Base-by-base conservation (phyloP, 768 basidiomycete genomes). In the Mycena alexandri region DNA sequence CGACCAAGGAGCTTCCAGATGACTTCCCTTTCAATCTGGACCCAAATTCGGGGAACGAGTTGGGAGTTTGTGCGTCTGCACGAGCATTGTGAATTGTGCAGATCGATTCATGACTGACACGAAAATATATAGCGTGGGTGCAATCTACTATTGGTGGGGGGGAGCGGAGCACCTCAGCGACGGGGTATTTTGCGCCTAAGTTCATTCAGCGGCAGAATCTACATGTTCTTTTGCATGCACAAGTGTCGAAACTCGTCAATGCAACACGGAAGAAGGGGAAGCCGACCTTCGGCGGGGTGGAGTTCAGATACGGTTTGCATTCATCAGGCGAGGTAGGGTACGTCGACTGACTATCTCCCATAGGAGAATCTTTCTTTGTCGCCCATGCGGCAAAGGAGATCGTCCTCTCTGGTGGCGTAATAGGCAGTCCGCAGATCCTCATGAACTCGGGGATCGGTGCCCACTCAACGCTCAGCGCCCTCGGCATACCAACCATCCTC, bases 371-470 rank as follows among this genome's bases (percentile, higher is more conserved):
- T 36, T 46, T 25, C 57, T 64, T 36, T 22, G 24, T 52, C 29
- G 59, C 75, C 4, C 50, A 56, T 2, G 79, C 79, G 0, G 33
- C 25, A 2, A 78, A 75, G 44, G 79, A 80, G 38, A 57, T 80
- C 34, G 74, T 80, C 24, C 67, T 80, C 11, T 79, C 79, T 4
- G 78, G 75, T 1, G 79, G 79, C 3, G 48, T 75, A 0, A 64
- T 79, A 60, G 76, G 75, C 41, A 53, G 5, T 10, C 61, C 61
- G 9, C 43, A 52, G 12, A 54, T 62, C 22, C 61, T 62, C 14
- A n/a, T 53, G 43, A 43, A 62, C 33, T 62, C 61, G 0, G 61
- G 61, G 3, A 46, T 62, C 29, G 61, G 61, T 7, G 61, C 22
- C 36, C 42, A 33, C 33, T 10, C 44, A 1, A 42, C 36, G 2